Evolutionary conservation across 2,329 filamentous ascomycete species (phyloP), one percentile per base, ranked within the genome.

Genomic region (Aspergillus brunneoviolaceus): DNA sequence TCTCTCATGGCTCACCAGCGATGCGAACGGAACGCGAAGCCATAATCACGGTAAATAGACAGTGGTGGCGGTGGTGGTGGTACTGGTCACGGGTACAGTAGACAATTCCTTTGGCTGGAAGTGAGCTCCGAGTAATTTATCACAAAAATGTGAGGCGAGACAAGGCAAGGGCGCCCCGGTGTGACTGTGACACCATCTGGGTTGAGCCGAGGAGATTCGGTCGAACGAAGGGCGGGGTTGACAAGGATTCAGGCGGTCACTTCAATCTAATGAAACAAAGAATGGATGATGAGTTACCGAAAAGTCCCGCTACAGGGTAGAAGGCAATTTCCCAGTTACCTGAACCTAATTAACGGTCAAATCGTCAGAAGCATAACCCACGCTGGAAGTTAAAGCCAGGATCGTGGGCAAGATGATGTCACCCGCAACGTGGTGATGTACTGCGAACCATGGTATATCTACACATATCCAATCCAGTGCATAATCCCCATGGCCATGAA

Each of bases 21-120:
- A 73, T 71, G 49, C 70, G 70, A 59, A 73, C 60, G 9, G 70
- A 64, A 19, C 70, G 65, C 51, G 59, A 65, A 42, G 31, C 60
- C 64, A 68, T 68, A 55, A 48, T 63, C 21, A 42, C 10, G 42
- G 11, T n/a, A 55, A 35, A 25, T 12, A 5, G 33, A 19, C 6
- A 11, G n/a, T 14, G 5, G 16, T 45, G 14, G 33, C 16, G 33
- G 14, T 45, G 27, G 27, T 27, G 27, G 2, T 27, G 1, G 7
- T 29, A 9, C 7, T 29, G 27, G 7, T 29, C 27, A 29, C 27
- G 9, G 5, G 23, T 5, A 19, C 39, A 19, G 39, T 6, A 19
- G 14, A 19, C 16, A 3, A 45, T 1, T 16, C 7, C 16, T 45
- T 19, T 45, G 39, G 14, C 39, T 45, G 39, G 12, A 45, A 45